Evolutionary conservation across 2,329 filamentous ascomycete species (phyloP).

Genomic region (Neofusicoccum kwambonambiense): DNA sequence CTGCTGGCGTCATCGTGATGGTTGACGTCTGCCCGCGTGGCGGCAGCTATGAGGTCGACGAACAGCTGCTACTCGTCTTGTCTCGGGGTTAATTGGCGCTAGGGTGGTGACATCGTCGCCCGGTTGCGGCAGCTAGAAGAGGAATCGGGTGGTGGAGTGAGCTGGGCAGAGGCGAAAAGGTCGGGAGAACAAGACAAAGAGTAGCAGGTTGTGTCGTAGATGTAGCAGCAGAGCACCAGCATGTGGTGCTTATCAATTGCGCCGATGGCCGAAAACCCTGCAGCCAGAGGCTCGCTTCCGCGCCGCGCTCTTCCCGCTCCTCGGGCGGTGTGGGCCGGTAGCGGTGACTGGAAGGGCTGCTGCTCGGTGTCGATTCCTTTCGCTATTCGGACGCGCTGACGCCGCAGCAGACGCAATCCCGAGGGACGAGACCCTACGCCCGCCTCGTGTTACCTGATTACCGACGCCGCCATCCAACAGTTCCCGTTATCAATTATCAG

Average conservation of each 20-base stretch:
- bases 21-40: background rate
- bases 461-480: background rate
- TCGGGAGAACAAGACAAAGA: background rate
- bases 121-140: background rate
- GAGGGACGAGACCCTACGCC: background rate
- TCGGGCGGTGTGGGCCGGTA: background rate
- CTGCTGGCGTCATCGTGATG: background rate
- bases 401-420: background rate
- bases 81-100: background rate
- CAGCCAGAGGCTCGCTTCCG: background rate
- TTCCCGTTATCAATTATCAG: background rate
- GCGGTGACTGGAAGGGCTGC: background rate
- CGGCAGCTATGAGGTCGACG: background rate
- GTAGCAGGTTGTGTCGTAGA: background rate
- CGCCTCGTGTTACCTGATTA: background rate
- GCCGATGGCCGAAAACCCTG: background rate
- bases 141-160: background rate
- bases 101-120: background rate
- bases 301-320: background rate
- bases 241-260: slow-evolving; percentile 9
- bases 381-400: background rate
- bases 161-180: background rate
- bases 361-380: background rate
- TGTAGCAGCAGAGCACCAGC: background rate
- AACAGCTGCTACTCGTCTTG: background rate